Conservation (phyloP, 2,329 filamentous ascomycete species). For the Didymella arachidicola region DNA sequence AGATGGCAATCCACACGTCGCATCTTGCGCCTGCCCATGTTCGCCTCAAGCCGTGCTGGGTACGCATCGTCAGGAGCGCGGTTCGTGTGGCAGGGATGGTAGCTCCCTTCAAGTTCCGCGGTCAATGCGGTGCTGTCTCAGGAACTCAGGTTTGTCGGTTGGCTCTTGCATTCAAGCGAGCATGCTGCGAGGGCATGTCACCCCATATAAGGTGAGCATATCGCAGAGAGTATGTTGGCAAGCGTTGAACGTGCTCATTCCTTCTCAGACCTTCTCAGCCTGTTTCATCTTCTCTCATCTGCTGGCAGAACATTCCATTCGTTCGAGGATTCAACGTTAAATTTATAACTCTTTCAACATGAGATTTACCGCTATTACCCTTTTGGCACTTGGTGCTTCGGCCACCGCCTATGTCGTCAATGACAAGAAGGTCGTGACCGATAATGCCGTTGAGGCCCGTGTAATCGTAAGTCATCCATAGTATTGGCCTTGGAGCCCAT, state of each 20-base stretch:
- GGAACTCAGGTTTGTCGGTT: constrained; percentile 20
- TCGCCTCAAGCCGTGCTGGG: constrained; percentile 9
- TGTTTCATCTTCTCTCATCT: constrained; percentile 38
- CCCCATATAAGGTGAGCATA: constrained; percentile 38
- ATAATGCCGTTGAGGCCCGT: constrained; percentile 40
- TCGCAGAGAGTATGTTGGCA: constrained; percentile 32
- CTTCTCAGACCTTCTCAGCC: constrained; percentile 43
- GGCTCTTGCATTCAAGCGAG: constrained; percentile 16
- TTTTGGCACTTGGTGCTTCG: constrained; percentile 45
- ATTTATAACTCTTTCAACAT: constrained; percentile 36
- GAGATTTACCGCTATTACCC: constrained; percentile 41
- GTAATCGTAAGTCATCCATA: constrained; percentile 30
- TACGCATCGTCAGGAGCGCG: constrained; percentile 9
- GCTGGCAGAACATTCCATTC: constrained; percentile 42
- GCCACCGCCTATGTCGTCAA: constrained; percentile 45
- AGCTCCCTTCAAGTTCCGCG: constrained; percentile 20
- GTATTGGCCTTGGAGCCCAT: not conserved
- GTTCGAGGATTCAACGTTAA: constrained; percentile 24
- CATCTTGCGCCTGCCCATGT: constrained; percentile 24
- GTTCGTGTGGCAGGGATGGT: constrained; percentile 19
- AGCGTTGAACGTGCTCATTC: constrained; percentile 47
- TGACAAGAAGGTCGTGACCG: constrained; percentile 27
- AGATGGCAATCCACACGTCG: constrained; percentile 20
- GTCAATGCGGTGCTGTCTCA: constrained; percentile 35
- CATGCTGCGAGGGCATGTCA: constrained; percentile 11